These are phyloP conservation scores for Penicillium taxi DNA, from an alignment of 495 filamentous ascomycete species.

Conservation along the genomic window DNA sequence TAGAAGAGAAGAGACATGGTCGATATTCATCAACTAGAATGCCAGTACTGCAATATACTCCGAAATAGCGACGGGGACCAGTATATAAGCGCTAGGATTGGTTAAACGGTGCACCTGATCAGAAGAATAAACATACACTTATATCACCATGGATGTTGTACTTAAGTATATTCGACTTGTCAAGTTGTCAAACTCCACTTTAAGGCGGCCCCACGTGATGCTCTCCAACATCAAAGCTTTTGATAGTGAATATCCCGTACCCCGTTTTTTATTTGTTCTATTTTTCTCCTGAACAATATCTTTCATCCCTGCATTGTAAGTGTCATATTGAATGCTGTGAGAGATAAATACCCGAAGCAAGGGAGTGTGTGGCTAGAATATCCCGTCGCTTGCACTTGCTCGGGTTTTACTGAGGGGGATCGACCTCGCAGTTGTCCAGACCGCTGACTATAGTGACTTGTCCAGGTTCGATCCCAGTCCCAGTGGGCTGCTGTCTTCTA, in stretches of 20 bases:
- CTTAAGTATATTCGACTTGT: no score
- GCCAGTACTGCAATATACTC: no score
- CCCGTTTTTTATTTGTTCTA: no score
- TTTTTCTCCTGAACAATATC: constrained; percentile 2
- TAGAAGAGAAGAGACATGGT: no score
- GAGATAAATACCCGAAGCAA: constrained; percentile 9
- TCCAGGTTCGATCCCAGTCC: constrained; percentile 9
- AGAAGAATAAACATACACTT: no score
- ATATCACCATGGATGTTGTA: no score
- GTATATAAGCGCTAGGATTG: no score
- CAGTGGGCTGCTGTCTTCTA: constrained; percentile 7
- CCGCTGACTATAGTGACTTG: constrained; percentile 6
- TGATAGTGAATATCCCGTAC: background rate
- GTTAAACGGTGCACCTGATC: no score
- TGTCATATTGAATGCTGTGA: background rate
- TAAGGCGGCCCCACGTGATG: constrained; percentile 18
- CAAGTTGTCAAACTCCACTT: constrained; percentile 9
- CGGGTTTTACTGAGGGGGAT: constrained; percentile 11
- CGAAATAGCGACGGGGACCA: no score
- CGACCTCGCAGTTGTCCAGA: constrained; percentile 7
- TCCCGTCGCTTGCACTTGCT: constrained; percentile 12
- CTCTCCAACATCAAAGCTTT: constrained; percentile 8
- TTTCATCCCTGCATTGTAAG: constrained; percentile 6
- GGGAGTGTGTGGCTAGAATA: constrained; percentile 5
- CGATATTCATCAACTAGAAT: no score